phyloP scores from a whole-genome alignment of 306 rosid species.

The Malus sieversii region DNA sequence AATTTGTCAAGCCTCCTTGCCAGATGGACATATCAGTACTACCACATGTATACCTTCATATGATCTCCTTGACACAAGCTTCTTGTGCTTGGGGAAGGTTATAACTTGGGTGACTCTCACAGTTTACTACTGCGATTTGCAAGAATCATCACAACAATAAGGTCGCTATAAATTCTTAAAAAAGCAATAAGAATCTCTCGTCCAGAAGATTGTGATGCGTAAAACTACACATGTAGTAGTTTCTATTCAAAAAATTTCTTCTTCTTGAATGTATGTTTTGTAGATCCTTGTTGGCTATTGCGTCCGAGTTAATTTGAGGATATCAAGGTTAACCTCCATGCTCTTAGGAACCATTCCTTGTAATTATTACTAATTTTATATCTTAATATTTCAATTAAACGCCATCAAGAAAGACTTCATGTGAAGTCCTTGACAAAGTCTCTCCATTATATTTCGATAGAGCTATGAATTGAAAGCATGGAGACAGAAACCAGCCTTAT shows the following conservation, averaged over 20 bases:
- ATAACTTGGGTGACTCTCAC: slow-evolving; percentile 30
- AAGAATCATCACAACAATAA: not conserved
- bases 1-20: slow-evolving; percentile 13
- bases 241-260: too few species aligned
- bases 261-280: too few species aligned
- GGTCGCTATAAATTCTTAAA: not conserved
- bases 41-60: not conserved
- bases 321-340: too few species aligned
- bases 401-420: not conserved
- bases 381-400: not conserved
- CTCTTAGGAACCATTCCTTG: too few species aligned
- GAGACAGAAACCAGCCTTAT: slow-evolving; percentile 24
- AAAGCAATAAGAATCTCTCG: too few species aligned
- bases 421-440: not conserved
- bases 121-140: not conserved
- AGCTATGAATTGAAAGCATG: not conserved
- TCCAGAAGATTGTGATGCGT: too few species aligned
- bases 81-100: slow-evolving; percentile 25
- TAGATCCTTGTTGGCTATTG: too few species aligned
- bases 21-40: not conserved
- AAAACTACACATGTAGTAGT: too few species aligned
- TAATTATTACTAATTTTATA: not conserved
- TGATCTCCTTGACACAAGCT: slow-evolving; percentile 22
- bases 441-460: not conserved
- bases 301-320: too few species aligned